Base-by-base conservation (phyloP, 345 rosid genomes). In the Erodium maritimum region DNA sequence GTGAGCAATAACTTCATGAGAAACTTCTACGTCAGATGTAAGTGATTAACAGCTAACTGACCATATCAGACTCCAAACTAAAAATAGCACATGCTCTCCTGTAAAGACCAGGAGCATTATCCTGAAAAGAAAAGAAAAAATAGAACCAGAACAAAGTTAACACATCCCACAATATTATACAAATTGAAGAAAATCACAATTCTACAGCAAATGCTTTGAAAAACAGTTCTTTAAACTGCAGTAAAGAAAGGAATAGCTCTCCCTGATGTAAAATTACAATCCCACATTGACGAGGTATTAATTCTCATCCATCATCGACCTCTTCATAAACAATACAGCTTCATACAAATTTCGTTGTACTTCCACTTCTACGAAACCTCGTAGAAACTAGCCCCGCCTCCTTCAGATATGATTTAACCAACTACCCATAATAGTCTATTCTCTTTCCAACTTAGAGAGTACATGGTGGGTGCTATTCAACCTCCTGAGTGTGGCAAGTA, bases 41-140 rank as follows among this genome's bases (percentile, higher is more conserved):
- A 24, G 21, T 29, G 34, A 22, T 8, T 9, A 16, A 51, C 4
- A 17, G 55, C 65, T 64, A 75, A 69, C 85, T 77, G 64, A 82
- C 91, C 74, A 58, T 62, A 63, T 68, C 76, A 53, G 77, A 67
- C 50, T 61, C 69, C 55, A 72, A 60, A 71, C 61, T 67, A 57
- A 85, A 85, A 50, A 82, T 72, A 69, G 68, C 62, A 69, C 77
- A 68, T 34, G 88, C 88, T 76, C 78, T 78, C 70, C 70, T 64
- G 64, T 74, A 85, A 66, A 54, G 67, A 52, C 76, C 78, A 4
- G 65, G 25, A 18, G 53, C 9, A 61, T 85, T 85, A 67, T 77
- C 88, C 91, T 85, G 78, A 53, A 73, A 70, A 55, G 34, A 11
- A 29, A 64, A 46, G 8, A 2, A 42, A 3, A 42, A 14, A n/a